Percentiles rank a stretch among this genome's conserved stretches.
Conservation (phyloP, 805 yeast species). For the Kregervanrija pseudodelftensis region DNA sequence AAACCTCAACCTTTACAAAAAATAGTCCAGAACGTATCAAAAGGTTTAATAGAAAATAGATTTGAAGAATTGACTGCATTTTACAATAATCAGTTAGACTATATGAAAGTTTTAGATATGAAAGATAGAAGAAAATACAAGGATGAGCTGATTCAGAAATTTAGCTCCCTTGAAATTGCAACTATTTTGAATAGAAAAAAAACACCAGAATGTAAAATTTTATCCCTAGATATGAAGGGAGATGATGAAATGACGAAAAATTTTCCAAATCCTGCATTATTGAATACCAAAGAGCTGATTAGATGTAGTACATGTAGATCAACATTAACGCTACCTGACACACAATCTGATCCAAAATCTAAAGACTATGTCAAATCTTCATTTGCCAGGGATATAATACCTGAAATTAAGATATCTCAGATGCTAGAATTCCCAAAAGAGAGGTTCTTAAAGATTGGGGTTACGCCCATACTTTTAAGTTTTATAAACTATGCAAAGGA, state of each 20-base stretch:
- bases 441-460: not conserved
- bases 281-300: no score
- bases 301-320: no score
- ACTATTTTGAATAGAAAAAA: constrained; percentile 6
- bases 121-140: constrained; percentile 5
- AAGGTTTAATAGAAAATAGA: constrained; percentile 4
- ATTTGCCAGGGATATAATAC: not conserved
- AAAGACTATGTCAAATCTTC: no score
- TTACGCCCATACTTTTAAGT: constrained; percentile 5
- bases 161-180: constrained; percentile 19
- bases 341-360: no score
- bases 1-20: constrained; percentile 35
- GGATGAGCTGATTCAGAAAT: constrained; percentile 9
- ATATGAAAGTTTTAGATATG: constrained; percentile 8
- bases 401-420: not conserved
- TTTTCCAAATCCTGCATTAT: no score
- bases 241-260: not conserved
- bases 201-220: constrained; percentile 2
- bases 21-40: constrained; percentile 19
- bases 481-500: constrained; percentile 11
- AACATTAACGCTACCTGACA: no score
- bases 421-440: constrained; percentile 10
- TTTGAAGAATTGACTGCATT: constrained; percentile 10
- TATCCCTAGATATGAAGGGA: not conserved
- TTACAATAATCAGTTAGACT: constrained; percentile 15